Conservation (phyloP, 805 yeast species). For the Cyberlindnera meyerae region DNA sequence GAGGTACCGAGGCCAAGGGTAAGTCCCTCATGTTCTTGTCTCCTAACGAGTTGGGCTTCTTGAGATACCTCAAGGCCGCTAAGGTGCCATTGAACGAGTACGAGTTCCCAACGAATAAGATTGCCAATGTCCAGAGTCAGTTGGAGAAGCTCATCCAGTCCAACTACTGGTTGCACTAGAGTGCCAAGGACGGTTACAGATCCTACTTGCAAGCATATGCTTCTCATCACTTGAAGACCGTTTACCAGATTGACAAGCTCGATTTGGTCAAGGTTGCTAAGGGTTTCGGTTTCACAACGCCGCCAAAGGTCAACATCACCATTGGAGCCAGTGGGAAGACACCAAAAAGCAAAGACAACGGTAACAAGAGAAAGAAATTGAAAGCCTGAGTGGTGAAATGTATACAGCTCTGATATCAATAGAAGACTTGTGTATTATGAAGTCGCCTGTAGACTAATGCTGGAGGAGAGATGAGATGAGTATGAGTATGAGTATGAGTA, state of each 20-base stretch:
- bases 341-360: slow-evolving; percentile 21
- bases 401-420: too few relatives aligned
- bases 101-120: slow-evolving; percentile 90
- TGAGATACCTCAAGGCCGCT: slow-evolving; percentile 92
- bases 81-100: slow-evolving; percentile 96
- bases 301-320: slow-evolving; percentile 95
- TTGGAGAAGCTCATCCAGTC: slow-evolving; percentile 85
- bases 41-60: slow-evolving; percentile 90
- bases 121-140: slow-evolving; percentile 94
- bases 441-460: too few relatives aligned
- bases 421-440: too few relatives aligned
- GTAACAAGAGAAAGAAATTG: slow-evolving; percentile 15
- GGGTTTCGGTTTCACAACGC: slow-evolving; percentile 90
- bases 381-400: slow-evolving; percentile 7
- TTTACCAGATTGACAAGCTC: slow-evolving; percentile 90
- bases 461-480: too few relatives aligned
- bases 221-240: slow-evolving; percentile 92
- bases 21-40: slow-evolving; percentile 91
- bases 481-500: too few relatives aligned
- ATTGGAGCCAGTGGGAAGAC: slow-evolving; percentile 89
- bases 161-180: slow-evolving; percentile 89
- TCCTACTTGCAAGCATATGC: slow-evolving; percentile 97
- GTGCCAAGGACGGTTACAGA: slow-evolving; percentile 97
- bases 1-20: slow-evolving; percentile 88
- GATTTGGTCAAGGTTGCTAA: slow-evolving; percentile 93